These are phyloP conservation scores for Coniella lustricola DNA, from an alignment of 2,329 filamentous ascomycete genomes.

Conservation along the genomic window DNA sequence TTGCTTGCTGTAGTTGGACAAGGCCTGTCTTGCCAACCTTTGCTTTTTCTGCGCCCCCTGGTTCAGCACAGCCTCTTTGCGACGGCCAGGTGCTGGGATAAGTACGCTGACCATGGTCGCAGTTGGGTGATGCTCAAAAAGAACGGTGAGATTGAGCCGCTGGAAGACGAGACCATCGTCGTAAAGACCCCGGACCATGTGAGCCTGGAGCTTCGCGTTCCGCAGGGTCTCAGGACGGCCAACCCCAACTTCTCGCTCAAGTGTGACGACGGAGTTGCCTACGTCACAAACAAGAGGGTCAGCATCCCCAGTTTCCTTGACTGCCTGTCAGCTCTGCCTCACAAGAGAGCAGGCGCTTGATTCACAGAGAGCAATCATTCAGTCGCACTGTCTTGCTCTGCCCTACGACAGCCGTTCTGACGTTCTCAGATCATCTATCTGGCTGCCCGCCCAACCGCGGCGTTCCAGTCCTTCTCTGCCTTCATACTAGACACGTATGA, in stretches of 20 bases:
- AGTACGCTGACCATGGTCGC: conserved; percentile 47
- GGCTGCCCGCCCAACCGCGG: conserved; percentile 58
- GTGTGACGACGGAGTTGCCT: conserved; percentile 67
- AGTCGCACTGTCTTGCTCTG: neutral
- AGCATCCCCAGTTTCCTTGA: conserved; percentile 24
- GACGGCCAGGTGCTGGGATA: conserved; percentile 26
- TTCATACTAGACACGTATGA: conserved; percentile 85
- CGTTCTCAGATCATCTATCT: conserved; percentile 72
- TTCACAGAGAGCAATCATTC: neutral
- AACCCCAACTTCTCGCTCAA: conserved; percentile 58
- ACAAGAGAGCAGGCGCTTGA: too few species aligned
- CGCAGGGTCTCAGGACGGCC: conserved; percentile 56
- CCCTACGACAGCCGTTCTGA: conserved; percentile 20
- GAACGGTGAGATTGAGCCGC: conserved; percentile 66
- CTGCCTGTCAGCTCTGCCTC: neutral
- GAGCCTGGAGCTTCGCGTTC: conserved; percentile 65
- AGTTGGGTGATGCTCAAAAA: conserved; percentile 90
- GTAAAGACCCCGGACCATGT: conserved; percentile 76
- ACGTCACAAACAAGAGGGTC: conserved; percentile 82
- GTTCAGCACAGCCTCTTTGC: too few species aligned
- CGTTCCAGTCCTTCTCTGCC: conserved; percentile 80
- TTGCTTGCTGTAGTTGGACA: too few species aligned
- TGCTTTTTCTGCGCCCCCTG: too few species aligned
- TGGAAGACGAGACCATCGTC: conserved; percentile 76
- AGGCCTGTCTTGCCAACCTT: too few species aligned